Evolutionary conservation across 345 rosid genomes (phyloP).

Genomic region (Syzygium oleosum): DNA sequence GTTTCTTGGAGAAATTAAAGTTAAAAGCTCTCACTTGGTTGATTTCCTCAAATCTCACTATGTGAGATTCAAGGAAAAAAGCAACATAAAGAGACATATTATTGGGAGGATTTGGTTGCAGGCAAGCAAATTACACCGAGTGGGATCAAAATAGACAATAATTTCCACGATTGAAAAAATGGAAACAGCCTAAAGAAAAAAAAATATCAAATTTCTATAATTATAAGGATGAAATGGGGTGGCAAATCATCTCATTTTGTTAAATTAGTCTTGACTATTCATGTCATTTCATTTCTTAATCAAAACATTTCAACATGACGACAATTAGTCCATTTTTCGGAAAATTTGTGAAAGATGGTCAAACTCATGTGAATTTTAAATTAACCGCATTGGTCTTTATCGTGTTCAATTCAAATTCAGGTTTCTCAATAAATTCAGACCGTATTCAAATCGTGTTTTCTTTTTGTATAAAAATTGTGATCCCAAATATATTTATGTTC

Average conservation of each 20-base stretch:
- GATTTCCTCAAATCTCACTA: neutral
- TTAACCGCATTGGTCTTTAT: fast-evolving
- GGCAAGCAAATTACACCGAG: neutral
- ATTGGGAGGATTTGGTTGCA: too few relatives aligned
- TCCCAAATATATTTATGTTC: neutral
- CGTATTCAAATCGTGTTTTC: neutral
- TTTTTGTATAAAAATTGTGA: neutral
- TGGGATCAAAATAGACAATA: neutral
- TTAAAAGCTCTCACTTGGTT: neutral
- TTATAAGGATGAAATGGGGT: neutral
- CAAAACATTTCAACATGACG: neutral
- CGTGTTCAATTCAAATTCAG: neutral
- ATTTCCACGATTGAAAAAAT: neutral
- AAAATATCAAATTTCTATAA: neutral
- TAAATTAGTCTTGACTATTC: neutral
- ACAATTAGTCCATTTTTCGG: neutral
- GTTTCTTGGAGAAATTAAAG: neutral
- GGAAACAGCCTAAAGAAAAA: neutral
- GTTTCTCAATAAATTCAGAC: neutral
- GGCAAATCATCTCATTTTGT: neutral
- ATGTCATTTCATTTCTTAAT: neutral
- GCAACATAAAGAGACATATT: too few relatives aligned
- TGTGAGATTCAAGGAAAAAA: too few relatives aligned
- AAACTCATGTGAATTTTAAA: neutral
- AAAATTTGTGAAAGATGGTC: neutral